Conservation (phyloP, 1,284 basidiomycete genomes). For the Stereum hirsutum region DNA sequence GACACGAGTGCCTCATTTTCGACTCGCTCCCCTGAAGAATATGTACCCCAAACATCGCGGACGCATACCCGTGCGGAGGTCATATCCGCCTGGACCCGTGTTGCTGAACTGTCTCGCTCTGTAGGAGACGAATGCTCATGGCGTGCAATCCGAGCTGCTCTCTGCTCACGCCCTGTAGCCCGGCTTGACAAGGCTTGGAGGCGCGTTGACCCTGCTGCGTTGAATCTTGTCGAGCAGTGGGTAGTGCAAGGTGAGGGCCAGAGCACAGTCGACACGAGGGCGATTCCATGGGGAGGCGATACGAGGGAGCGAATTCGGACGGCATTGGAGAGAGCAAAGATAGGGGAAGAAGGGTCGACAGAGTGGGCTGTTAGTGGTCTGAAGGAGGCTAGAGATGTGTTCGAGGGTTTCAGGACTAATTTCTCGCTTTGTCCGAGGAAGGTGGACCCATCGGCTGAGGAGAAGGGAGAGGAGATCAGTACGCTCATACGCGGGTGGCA, state of each 20-base stretch:
- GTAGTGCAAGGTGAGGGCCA: slow-evolving; percentile 34
- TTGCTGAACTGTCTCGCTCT: slow-evolving; percentile 60
- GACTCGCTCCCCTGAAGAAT: slow-evolving; percentile 29
- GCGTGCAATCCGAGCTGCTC: slow-evolving; percentile 56
- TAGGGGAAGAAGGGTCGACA: slow-evolving; percentile 28
- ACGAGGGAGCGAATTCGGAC: slow-evolving; percentile 30
- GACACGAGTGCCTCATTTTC: slow-evolving; percentile 26
- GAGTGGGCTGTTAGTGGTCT: slow-evolving; percentile 36
- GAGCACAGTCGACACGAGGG: slow-evolving; percentile 32
- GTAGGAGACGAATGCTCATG: slow-evolving; percentile 70
- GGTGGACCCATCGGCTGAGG: slow-evolving; percentile 18
- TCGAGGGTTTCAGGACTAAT: slow-evolving; percentile 40
- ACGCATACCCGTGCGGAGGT: slow-evolving; percentile 64
- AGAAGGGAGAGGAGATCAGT: slow-evolving; percentile 36
- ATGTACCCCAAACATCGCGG: slow-evolving; percentile 33
- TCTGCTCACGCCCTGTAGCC: slow-evolving; percentile 65
- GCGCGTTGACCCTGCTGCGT: slow-evolving; percentile 48
- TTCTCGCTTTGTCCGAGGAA: slow-evolving; percentile 45
- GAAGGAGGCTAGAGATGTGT: slow-evolving; percentile 31
- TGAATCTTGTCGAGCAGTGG: slow-evolving; percentile 58
- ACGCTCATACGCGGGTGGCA: slow-evolving; percentile 47
- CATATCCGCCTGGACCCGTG: slow-evolving; percentile 58
- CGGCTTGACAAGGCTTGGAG: slow-evolving; percentile 72
- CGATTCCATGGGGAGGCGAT: slow-evolving; percentile 66
- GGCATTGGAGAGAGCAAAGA: slow-evolving; percentile 32